Base-by-base conservation (phyloP, 306 rosid species). In the Lupinus albus region DNA sequence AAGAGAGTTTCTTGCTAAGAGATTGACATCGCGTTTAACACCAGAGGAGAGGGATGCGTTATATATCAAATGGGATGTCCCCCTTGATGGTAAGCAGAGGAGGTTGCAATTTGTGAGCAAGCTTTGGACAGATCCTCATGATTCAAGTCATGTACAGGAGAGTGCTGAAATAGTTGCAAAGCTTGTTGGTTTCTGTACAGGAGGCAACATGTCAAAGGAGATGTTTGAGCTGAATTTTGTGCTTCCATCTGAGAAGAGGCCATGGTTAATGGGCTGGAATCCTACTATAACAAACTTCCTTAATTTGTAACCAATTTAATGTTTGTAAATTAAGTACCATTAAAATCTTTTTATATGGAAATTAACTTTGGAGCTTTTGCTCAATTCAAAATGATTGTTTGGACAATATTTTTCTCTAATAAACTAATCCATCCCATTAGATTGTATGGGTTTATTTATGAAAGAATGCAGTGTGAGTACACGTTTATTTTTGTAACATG, bases 111-210 rank as follows among this genome's bases (percentile, higher is more conserved):
- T 94, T 76, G 78, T 88, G 82, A 86, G 79, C 86, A 94, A 94
- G 73, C 97, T 94, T 13, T 94, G 99, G 99, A 83, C 84, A 30
- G 77, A 94, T 74, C 96, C 99, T 61, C 82, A 81, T 73, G 97
- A 94, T 78, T 72, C 86, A 25, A 80, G 42, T 73, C 97, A 94
- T 80, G 80, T 94, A 4, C 87, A 88, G 15, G 97, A 94, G 79
- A 94, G 99, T 76, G 96, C 99, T 58, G 92, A 91, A 67, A 84
- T 94, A 36, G 99, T 94, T 67, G 97, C 99, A 44, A 90, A 74
- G 75, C 97, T 94, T 64, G 99, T 94, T 8, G 99, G 97, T 21
- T 94, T 94, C 79, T 64, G 91, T 41, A 96, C 84, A 81, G 85
- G 95, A 33, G 96, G 99, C 7, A 91, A 91, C 84, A 59, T 94